These are phyloP conservation scores for Ploettnerulaceae sp. DNA, from an alignment of 2,329 filamentous ascomycete genomes.

Conservation along the genomic window DNA sequence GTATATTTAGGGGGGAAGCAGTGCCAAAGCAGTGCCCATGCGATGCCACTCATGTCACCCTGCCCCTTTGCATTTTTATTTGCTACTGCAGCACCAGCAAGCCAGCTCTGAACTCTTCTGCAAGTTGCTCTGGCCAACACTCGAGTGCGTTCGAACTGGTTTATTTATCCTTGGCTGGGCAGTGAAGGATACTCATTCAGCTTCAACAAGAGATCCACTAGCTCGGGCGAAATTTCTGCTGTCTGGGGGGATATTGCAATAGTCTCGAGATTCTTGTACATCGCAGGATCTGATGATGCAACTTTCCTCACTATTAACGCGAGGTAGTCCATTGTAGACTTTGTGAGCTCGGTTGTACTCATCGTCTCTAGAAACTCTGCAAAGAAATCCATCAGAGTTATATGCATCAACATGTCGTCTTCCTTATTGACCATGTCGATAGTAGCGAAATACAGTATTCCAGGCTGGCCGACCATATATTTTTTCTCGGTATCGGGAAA, in stretches of 20 bases:
- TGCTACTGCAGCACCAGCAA: too few relatives aligned
- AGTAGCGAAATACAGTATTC: conserved; percentile 32
- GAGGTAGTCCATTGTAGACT: conserved; percentile 28
- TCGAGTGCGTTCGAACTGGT: not conserved
- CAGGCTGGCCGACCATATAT: conserved; percentile 23
- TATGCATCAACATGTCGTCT: conserved; percentile 34
- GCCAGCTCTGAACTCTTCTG: not conserved
- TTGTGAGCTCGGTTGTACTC: conserved; percentile 28
- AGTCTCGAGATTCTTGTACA: conserved; percentile 30
- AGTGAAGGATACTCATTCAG: conserved; percentile 21
- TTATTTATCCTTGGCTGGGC: too few relatives aligned
- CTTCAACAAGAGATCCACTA: conserved; percentile 28
- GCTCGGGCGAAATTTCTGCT: conserved; percentile 26
- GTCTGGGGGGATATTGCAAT: conserved; percentile 19
- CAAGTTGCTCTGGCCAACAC: not conserved
- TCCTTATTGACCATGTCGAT: conserved; percentile 33
- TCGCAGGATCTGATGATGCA: conserved; percentile 23
- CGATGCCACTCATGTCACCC: too few relatives aligned
- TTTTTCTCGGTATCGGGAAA: conserved; percentile 29
- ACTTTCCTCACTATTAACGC: conserved; percentile 26
- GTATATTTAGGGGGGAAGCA: not conserved
- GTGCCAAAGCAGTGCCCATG: too few relatives aligned
- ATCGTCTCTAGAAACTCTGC: conserved; percentile 32
- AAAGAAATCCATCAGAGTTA: conserved; percentile 33
- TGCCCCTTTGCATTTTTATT: too few relatives aligned